Evolutionary conservation across 805 yeast species (phyloP), one percentile per base, ranked within the genome.

Genomic region (Candida krabiensis): DNA sequence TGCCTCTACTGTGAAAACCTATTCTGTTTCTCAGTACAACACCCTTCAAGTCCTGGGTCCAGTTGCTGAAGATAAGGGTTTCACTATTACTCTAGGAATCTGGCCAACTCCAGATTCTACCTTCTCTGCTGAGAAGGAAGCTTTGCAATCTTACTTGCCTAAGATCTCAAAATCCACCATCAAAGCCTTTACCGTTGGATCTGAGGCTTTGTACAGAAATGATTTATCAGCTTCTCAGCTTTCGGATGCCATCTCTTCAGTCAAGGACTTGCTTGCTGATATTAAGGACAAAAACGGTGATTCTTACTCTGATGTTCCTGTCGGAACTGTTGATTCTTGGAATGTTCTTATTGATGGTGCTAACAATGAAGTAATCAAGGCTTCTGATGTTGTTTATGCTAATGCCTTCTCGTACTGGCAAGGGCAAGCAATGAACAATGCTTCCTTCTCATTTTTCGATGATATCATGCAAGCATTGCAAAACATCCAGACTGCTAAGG

Each of bases 341-440:
- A 86, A 91, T 65, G 74, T 86, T 46, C 64, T 86, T 46, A 96
- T 89, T 50, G 95, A 87, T 56, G 93, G 84, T 56, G 79, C 72
- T 51, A 71, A 82, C 49, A 54, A 67, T 35, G 77, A 83, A 18
- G 96, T 85, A 40, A 81, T 91, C 60, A 55, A 78, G 63, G 90
- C 88, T 36, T 71, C 95, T 33, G 98, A 91, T 64, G 71, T 87
- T 55, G 80, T 89, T 45, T 85, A 83, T 63, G 95, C 96, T 58
- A 91, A 91, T 62, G 97, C 96, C 35, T 91, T 91, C 77, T 86
- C 97, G 7, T 91, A 90, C 82, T 91, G 98, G 98, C 98, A 91
- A 73, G 97, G 97, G 30, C 97, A 89, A 72, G 75, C 88, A 51
- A 76, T 75, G 77, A 58, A 64, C 34, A 90, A 90, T 64, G 78